Evolutionary conservation across 139 green algal genomes (phyloP).

Genomic region (Ulvella scutata): DNA sequence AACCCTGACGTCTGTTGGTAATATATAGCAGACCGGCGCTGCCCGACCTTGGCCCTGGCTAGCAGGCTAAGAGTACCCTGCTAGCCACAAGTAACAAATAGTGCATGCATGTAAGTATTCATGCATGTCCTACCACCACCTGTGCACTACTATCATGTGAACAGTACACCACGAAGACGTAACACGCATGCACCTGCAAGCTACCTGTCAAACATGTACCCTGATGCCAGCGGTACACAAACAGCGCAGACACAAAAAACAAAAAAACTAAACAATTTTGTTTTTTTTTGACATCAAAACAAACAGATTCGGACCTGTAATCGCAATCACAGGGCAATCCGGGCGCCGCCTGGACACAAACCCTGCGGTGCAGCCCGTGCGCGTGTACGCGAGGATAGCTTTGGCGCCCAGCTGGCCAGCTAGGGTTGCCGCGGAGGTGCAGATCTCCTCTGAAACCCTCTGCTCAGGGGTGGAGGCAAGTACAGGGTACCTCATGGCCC

Average conservation of each 20-base stretch:
- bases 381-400: constrained; percentile 71
- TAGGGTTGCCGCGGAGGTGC: neutral
- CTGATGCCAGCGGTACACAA: no score
- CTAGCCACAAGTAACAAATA: no score
- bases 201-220: no score
- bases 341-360: constrained; percentile 53
- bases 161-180: no score
- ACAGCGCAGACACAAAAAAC: neutral
- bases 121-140: no score
- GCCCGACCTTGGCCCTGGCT: no score
- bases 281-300: constrained; percentile 4
- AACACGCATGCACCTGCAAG: no score
- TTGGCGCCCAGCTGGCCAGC: constrained; percentile 41
- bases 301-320: constrained; percentile 37
- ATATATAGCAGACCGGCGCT: no score
- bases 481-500: constrained; percentile 27
- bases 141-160: no score
- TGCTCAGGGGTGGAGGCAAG: constrained; percentile 24
- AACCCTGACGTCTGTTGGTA: no score
- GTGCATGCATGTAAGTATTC: no score
- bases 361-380: constrained; percentile 52
- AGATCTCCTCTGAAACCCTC: constrained; percentile 20
- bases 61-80: no score
- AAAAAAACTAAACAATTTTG: constrained; percentile 16
- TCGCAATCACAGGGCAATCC: constrained; percentile 72